Percentiles rank a stretch among this genome's conserved stretches.
These are phyloP conservation scores for Kazachstania sp. DNA, from an alignment of 1,139 yeast species.

Conservation along the genomic window DNA sequence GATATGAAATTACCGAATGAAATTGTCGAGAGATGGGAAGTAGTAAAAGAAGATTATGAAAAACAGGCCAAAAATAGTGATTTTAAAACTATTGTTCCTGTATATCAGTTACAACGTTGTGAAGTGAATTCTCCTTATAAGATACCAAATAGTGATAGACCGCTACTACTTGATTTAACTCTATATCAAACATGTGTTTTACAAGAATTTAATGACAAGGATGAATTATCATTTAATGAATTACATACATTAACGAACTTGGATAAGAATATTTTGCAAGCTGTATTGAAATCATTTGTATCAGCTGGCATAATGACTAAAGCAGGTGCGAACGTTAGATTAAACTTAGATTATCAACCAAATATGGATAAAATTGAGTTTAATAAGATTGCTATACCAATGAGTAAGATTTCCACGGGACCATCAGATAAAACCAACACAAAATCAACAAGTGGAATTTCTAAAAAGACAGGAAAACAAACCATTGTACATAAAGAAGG, in stretches of 20 bases:
- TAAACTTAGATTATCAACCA: slow-evolving; percentile 18
- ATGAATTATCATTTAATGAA: slow-evolving; percentile 9
- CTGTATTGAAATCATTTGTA: slow-evolving; percentile 19
- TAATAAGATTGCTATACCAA: slow-evolving; percentile 11
- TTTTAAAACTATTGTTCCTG: slow-evolving; percentile 10
- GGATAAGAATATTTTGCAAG: slow-evolving; percentile 6
- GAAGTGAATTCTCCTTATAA: slow-evolving; percentile 22
- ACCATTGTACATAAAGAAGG: slow-evolving; percentile 17
- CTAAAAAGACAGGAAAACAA: neutral
- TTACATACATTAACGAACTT: slow-evolving; percentile 10
- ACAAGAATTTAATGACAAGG: slow-evolving; percentile 19
- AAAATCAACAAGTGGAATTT: too few relatives aligned
- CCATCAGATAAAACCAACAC: too few relatives aligned
- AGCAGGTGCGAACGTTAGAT: slow-evolving; percentile 4
- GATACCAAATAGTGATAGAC: slow-evolving; percentile 7
- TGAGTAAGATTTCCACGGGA: neutral
- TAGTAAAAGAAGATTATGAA: slow-evolving; percentile 16
- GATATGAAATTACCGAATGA: slow-evolving; percentile 14
- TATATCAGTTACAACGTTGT: slow-evolving; percentile 23
- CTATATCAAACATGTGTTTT: slow-evolving; percentile 24
- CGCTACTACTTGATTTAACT: slow-evolving; percentile 19
- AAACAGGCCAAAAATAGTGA: slow-evolving; percentile 8
- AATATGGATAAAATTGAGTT: slow-evolving; percentile 15
- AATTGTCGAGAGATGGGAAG: slow-evolving; percentile 23
- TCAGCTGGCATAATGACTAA: slow-evolving; percentile 11